Evolutionary conservation across 2,329 filamentous ascomycete genomes (phyloP).

Genomic region (Scopulariopsis brevicaulis): DNA sequence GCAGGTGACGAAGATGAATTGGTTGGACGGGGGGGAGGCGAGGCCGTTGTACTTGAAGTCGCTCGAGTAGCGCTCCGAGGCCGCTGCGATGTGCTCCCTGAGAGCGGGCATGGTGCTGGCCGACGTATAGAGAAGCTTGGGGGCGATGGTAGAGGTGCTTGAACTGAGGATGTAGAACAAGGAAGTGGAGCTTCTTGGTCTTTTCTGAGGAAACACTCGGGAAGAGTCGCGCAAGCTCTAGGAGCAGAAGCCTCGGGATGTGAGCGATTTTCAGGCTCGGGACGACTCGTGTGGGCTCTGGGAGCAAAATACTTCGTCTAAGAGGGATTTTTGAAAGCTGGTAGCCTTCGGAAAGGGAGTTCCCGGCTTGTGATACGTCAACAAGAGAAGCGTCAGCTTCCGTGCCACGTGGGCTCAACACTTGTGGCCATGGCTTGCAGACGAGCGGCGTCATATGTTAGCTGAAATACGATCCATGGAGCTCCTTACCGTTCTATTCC

Average conservation of each 20-base stretch:
- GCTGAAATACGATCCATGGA: no score
- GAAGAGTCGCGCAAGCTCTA: background rate
- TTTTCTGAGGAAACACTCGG: background rate
- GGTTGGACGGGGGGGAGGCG: constrained; percentile 55
- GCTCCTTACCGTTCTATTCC: no score
- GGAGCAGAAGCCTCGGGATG: background rate
- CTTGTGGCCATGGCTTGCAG: no score
- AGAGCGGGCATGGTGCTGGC: background rate
- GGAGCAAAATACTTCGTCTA: background rate
- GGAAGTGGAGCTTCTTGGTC: background rate
- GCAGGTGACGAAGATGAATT: constrained; percentile 51
- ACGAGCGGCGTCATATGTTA: no score
- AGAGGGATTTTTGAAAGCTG: background rate
- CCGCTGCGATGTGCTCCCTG: background rate
- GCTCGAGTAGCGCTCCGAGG: background rate
- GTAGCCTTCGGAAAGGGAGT: no score
- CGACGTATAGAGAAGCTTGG: background rate
- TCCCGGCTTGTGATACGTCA: no score
- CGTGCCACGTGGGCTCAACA: no score
- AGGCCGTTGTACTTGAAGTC: constrained; percentile 51
- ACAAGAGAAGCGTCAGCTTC: no score
- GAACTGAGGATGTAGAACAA: background rate
- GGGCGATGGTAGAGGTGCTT: background rate
- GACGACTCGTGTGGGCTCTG: background rate
- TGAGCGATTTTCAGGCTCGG: background rate